Percentiles rank a stretch among this genome's conserved stretches.
These are phyloP conservation scores for Salvia hispanica DNA, from an alignment of 257 asterid species.

Conservation along the genomic window DNA sequence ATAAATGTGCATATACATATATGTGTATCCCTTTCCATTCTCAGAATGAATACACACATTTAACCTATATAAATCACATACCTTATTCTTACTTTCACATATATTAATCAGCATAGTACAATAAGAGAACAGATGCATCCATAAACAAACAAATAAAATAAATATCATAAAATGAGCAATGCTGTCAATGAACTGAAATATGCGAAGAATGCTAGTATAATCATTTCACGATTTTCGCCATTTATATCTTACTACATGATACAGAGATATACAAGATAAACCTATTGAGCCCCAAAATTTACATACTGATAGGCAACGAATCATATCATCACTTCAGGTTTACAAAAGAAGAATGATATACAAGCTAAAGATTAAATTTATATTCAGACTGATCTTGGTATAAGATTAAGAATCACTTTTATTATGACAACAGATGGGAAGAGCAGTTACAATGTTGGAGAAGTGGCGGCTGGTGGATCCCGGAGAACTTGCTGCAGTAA, in stretches of 20 bases:
- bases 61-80: neutral
- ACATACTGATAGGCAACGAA: neutral
- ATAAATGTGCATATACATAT: neutral
- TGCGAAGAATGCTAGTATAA: neutral
- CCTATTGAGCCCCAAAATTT: conserved; percentile 11
- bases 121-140: too few species aligned
- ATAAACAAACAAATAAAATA: too few species aligned
- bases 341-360: neutral
- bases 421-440: neutral
- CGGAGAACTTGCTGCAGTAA: conserved; percentile 91
- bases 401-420: conserved; percentile 14
- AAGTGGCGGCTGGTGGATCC: conserved; percentile 56
- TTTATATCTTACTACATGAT: neutral
- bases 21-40: neutral
- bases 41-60: conserved; percentile 9
- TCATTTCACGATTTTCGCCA: conserved; percentile 5
- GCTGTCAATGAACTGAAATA: neutral
- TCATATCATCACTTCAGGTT: neutral
- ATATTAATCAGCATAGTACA: neutral
- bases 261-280: neutral
- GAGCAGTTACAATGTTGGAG: conserved; percentile 36
- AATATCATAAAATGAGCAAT: too few species aligned
- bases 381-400: conserved; percentile 25
- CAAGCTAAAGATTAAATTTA: neutral
- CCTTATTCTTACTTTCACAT: conserved; percentile 1